Conservation (phyloP, 2,329 filamentous ascomycete species). For the Rugonectria rugulosa region DNA sequence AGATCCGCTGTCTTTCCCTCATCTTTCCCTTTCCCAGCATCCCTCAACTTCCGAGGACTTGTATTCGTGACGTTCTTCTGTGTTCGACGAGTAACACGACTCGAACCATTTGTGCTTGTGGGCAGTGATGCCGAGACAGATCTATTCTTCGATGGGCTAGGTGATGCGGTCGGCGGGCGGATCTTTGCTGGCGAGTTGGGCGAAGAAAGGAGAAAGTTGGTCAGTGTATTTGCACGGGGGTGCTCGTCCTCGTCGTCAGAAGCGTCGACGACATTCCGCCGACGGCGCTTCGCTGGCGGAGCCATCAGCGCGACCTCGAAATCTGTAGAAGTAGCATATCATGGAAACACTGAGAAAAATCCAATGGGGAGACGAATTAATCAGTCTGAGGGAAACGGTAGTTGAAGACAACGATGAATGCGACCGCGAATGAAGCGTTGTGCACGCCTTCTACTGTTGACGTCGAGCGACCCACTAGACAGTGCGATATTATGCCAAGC, state of each 20-base stretch:
- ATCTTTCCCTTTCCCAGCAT: constrained; percentile 51
- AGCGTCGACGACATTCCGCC: constrained; percentile 61
- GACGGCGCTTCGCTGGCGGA: constrained; percentile 65
- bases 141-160: constrained; percentile 51
- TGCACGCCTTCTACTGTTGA: constrained; percentile 23
- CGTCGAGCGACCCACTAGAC: constrained; percentile 14
- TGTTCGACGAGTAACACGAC: constrained; percentile 35
- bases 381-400: neutral
- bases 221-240: constrained; percentile 54
- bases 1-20: constrained; percentile 65
- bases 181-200: constrained; percentile 51
- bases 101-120: constrained; percentile 32
- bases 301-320: constrained; percentile 56
- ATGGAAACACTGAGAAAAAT: constrained; percentile 25
- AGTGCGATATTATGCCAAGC: constrained; percentile 7
- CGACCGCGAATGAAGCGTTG: constrained; percentile 26
- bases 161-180: constrained; percentile 46
- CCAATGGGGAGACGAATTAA: neutral
- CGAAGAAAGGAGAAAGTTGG: constrained; percentile 62
- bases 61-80: constrained; percentile 42
- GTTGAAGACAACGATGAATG: constrained; percentile 19
- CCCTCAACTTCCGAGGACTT: constrained; percentile 51
- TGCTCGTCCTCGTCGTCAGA: constrained; percentile 60
- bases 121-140: constrained; percentile 28
- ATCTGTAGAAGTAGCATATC: constrained; percentile 37